phyloP scores from a whole-genome alignment of 1,139 yeast species.

The Diutina ranongensis region DNA sequence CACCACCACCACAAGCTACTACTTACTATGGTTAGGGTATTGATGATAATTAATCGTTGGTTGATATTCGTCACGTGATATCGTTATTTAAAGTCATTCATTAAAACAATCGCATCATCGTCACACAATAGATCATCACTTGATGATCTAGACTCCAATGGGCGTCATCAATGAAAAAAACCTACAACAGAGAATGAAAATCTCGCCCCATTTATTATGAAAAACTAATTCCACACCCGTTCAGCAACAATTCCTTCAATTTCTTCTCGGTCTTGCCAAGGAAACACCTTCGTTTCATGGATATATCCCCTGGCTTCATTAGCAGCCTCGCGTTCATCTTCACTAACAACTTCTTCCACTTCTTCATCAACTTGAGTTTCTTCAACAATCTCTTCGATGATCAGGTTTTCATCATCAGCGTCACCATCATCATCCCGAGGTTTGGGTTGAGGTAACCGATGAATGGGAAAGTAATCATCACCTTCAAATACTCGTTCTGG shows the following conservation, averaged over 20 bases:
- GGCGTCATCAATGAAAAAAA: not conserved
- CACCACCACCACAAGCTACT: too few species aligned
- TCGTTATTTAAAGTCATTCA: too few species aligned
- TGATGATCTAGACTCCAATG: too few species aligned
- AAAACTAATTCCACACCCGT: conserved; percentile 19
- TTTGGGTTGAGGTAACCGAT: conserved; percentile 1
- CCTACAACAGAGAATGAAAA: too few species aligned
- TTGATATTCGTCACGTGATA: too few species aligned
- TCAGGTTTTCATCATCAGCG: not conserved
- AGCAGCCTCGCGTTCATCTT: not conserved
- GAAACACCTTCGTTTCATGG: conserved; percentile 15
- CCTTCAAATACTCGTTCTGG: conserved; percentile 4
- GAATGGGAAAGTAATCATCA: conserved; percentile 3
- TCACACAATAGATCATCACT: too few species aligned
- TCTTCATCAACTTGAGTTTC: conserved; percentile 6
- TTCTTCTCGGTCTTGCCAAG: conserved; percentile 17
- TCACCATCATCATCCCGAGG: not conserved
- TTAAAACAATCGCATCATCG: too few species aligned
- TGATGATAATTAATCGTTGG: too few species aligned
- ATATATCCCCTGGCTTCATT: not conserved
- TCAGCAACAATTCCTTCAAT: conserved; percentile 13
- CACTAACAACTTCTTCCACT: not conserved
- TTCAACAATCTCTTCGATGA: not conserved
- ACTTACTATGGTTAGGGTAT: too few species aligned
- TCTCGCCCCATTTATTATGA: too few species aligned